Percentiles rank a stretch among this genome's conserved stretches.
These are phyloP conservation scores for Acer negundo DNA, from an alignment of 345 rosid species.

Conservation along the genomic window DNA sequence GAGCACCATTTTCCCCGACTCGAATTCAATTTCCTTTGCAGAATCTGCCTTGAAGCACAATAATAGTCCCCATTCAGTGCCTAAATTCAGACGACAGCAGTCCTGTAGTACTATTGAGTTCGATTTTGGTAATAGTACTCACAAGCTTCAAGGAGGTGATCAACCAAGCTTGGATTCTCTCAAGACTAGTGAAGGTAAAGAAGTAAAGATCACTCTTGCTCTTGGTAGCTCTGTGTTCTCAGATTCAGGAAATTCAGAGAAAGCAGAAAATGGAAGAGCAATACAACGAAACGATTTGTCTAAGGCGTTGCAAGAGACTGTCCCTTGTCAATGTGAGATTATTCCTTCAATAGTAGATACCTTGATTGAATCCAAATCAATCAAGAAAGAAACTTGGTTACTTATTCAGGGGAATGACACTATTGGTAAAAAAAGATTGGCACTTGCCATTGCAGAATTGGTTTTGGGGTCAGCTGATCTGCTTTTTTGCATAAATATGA, in stretches of 20 bases:
- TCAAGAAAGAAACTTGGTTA: conserved; percentile 50
- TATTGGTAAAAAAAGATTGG: conserved; percentile 73
- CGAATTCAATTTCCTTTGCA: conserved; percentile 44
- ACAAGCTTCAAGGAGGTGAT: conserved; percentile 36
- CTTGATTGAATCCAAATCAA: conserved; percentile 37
- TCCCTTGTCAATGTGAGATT: conserved; percentile 72
- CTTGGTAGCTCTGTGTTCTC: conserved; percentile 61
- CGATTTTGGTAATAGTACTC: conserved; percentile 40
- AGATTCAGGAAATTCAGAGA: conserved; percentile 38
- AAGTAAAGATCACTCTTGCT: conserved; percentile 71
- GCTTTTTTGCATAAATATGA: conserved; percentile 48
- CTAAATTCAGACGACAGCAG: conserved; percentile 69
- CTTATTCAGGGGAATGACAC: conserved; percentile 71
- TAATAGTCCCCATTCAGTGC: conserved; percentile 39
- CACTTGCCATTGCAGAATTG: conserved; percentile 57
- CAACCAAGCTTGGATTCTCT: conserved; percentile 63
- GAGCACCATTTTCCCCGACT: conserved; percentile 44
- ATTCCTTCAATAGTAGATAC: conserved; percentile 54
- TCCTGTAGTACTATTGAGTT: conserved; percentile 74
- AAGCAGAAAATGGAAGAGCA: conserved; percentile 24
- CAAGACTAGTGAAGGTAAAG: conserved; percentile 58
- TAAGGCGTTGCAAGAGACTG: conserved; percentile 54
- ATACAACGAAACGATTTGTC: conserved; percentile 24
- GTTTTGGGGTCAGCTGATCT: conserved; percentile 54
- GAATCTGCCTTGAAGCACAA: conserved; percentile 45